Percentiles rank a stretch among this genome's conserved stretches.
These are phyloP conservation scores for Akanthomyces uredinophilus DNA, from an alignment of 2,329 filamentous ascomycete genomes.

Conservation along the genomic window DNA sequence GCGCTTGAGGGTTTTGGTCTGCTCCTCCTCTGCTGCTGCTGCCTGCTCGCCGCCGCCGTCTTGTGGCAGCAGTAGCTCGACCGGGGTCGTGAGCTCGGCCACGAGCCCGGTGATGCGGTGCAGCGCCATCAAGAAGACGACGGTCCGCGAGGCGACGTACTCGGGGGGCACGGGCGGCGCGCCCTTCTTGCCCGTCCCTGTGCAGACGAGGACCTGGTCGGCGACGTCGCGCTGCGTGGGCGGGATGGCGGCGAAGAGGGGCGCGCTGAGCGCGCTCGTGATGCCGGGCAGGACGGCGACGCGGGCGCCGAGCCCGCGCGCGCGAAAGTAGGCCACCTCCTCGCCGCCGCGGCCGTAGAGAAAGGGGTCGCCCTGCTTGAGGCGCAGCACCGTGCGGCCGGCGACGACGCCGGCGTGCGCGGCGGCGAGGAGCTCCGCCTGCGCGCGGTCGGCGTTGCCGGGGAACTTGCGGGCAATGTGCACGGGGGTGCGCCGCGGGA, in stretches of 20 bases:
- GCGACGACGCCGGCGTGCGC: constrained; percentile 61
- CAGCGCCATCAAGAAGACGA: constrained; percentile 92
- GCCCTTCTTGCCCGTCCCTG: constrained; percentile 89
- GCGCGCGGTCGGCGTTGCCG: constrained; percentile 89
- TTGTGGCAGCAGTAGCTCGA: constrained; percentile 24
- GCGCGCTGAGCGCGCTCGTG: constrained; percentile 80
- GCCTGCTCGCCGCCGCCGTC: constrained; percentile 14
- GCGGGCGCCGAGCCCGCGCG: constrained; percentile 59
- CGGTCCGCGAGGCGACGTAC: constrained; percentile 70
- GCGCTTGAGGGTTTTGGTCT: constrained; percentile 21
- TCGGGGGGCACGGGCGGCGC: constrained; percentile 74
- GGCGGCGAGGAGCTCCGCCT: constrained; percentile 78
- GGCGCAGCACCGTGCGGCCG: constrained; percentile 76
- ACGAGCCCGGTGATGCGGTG: constrained; percentile 76
- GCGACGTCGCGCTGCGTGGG: constrained; percentile 83
- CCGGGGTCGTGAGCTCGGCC: constrained; percentile 55
- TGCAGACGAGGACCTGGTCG: constrained; percentile 94
- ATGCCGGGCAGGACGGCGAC: constrained; percentile 79
- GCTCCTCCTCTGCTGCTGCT: constrained; percentile 23
- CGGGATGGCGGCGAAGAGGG: constrained; percentile 83
- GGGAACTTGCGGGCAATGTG: constrained; percentile 96
- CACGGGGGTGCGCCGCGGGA: constrained; percentile 82
- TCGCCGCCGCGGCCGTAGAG: constrained; percentile 93
- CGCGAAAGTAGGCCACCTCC: constrained; percentile 79
- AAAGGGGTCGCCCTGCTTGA: constrained; percentile 97